phyloP scores from a whole-genome alignment of 1,284 basidiomycete genomes.

The Macrocybe sp. region DNA sequence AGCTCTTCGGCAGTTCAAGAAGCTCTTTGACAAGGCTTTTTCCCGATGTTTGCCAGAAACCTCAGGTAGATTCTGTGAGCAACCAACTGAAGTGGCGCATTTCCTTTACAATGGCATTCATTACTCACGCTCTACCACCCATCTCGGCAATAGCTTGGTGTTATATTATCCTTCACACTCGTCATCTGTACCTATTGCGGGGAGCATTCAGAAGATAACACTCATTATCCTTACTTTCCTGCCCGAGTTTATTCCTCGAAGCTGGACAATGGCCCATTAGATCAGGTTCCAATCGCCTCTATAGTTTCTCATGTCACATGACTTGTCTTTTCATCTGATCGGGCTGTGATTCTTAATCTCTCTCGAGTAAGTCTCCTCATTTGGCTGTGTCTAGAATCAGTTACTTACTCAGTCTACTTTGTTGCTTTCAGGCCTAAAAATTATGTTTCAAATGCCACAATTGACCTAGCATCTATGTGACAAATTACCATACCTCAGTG shows the following conservation, averaged over 20 bases:
- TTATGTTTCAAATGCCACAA: too few relatives aligned
- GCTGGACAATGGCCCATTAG: background rate
- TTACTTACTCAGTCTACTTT: too few relatives aligned
- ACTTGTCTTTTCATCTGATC: conserved; percentile 4
- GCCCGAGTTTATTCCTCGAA: conserved; percentile 10
- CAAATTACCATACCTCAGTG: too few relatives aligned
- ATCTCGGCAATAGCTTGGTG: conserved; percentile 18
- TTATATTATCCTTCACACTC: conserved; percentile 3
- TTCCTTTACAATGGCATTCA: conserved; percentile 9
- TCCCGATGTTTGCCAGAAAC: background rate
- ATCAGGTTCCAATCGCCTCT: background rate
- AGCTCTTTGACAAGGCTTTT: conserved; percentile 17
- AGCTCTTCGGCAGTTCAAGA: conserved; percentile 14
- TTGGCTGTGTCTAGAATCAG: too few relatives aligned
- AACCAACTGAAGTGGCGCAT: conserved; percentile 6
- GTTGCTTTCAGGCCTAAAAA: too few relatives aligned
- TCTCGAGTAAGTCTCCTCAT: conserved; percentile 1
- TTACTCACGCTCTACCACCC: conserved; percentile 10
- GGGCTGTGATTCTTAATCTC: conserved; percentile 7
- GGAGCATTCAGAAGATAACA: conserved; percentile 12
- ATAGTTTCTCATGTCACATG: background rate
- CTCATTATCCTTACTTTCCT: conserved; percentile 11
- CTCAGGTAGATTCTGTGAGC: background rate
- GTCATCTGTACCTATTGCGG: conserved; percentile 2
- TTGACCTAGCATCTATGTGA: too few relatives aligned